Evolutionary conservation across 1,284 basidiomycete species (phyloP), one percentile per base, ranked within the genome.

Genomic region (Filobasidium uniguttulatum): DNA sequence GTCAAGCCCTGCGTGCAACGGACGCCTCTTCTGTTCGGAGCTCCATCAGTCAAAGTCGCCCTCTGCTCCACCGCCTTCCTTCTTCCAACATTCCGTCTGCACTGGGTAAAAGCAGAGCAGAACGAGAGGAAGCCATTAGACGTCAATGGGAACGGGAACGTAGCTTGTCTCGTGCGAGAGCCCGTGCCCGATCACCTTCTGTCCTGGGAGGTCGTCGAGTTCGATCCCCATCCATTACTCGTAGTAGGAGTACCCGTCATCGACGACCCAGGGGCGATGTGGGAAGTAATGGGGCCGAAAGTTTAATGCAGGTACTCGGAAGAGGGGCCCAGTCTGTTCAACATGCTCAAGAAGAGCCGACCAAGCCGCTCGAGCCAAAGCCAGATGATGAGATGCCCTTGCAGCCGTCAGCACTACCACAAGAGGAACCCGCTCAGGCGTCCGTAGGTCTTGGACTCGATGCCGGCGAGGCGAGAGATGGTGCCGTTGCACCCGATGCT

Each of bases 191-290:
- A 26, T 43, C 40, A 7, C 40, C 40, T 8, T 26, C 41, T 28
- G 40, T 40, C 43, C 5, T 40, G 46, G 15, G 46, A 19, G n/a
- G 34, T 23, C 30, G 47, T 26, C 5, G 40, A 35, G 46, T 35
- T 37, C 36, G 41, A 23, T 46, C 50, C 34, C 46, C 50, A 1
- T 46, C 50, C 19, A 38, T 34, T 28, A 25, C 26, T 28, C 31
- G 38, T 7, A 33, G 34, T 8, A 19, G 26, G 25, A 30, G 17
- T 3, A 17, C 37, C n/a, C 20, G 8, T 8, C 20, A 17, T 2
- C 41, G 43, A 20, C 15, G 40, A 26, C 12, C 15, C 5, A 26
- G 8, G 7, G n/a, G 23, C 23, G 51, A 53, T 9, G 23, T 48
- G 19, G 40, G 26, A 14, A 23, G 34, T 15, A 43, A 40, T 8